These are phyloP conservation scores for Backusella parvicylindrica DNA, from an alignment of 192 early-diverging fungal genomes.

Conservation along the genomic window DNA sequence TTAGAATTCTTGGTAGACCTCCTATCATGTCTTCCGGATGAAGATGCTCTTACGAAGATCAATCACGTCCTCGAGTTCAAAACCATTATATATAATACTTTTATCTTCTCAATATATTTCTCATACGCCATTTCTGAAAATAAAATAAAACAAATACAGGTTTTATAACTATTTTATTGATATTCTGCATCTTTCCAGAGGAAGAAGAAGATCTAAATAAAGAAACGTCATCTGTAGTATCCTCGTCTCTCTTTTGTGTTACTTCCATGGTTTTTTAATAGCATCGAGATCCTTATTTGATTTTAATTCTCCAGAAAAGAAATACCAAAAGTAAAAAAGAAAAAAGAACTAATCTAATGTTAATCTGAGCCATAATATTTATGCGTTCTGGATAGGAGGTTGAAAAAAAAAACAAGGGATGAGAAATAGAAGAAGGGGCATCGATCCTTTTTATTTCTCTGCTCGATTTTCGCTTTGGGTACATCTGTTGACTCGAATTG, in stretches of 20 bases:
- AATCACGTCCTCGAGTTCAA: too few species aligned
- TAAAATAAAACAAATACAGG: too few species aligned
- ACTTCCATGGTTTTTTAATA: neutral
- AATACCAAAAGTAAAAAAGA: neutral
- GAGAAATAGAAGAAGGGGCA: neutral
- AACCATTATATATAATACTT: too few species aligned
- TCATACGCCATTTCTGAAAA: too few species aligned
- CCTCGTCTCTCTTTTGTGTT: neutral
- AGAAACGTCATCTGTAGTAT: neutral
- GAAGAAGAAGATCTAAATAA: neutral
- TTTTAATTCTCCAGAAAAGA: neutral
- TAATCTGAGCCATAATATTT: neutral
- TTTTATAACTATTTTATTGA: too few species aligned
- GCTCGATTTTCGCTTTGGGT: neutral
- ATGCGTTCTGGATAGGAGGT: neutral
- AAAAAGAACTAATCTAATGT: neutral
- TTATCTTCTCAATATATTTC: too few species aligned
- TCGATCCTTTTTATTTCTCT: neutral
- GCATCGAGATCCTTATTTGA: neutral
- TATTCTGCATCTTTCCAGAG: neutral
- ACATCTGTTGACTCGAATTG: neutral
- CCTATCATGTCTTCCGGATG: neutral
- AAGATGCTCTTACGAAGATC: too few species aligned
- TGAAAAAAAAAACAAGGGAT: neutral
- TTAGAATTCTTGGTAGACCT: neutral